A percentile compares a stretch with the other conserved stretches of the same genome.
These are phyloP conservation scores for Farysia itapuensis DNA, from an alignment of 1,284 basidiomycete genomes.

Conservation along the genomic window DNA sequence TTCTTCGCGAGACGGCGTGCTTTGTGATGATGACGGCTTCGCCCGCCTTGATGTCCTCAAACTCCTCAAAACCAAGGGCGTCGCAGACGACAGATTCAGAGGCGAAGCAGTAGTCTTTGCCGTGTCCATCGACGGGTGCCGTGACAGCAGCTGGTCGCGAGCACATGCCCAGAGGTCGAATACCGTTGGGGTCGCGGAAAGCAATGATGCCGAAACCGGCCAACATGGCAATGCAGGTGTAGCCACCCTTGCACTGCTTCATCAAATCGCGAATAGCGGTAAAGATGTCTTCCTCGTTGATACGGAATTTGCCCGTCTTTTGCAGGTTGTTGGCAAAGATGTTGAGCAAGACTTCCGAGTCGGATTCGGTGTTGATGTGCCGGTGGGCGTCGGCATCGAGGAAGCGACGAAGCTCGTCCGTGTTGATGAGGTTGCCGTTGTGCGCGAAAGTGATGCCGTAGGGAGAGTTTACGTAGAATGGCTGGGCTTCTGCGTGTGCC, in stretches of 20 bases:
- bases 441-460: conserved; percentile 98
- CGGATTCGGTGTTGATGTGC: conserved; percentile 98
- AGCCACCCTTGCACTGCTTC: conserved; percentile 84
- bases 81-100: conserved; percentile 96
- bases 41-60: conserved; percentile 92
- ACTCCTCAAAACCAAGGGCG: conserved; percentile 83
- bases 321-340: conserved; percentile 97
- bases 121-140: conserved; percentile 35
- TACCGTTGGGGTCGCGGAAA: conserved; percentile 98
- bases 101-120: conserved; percentile 81
- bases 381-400: conserved; percentile 96
- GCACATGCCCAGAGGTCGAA: conserved; percentile 72
- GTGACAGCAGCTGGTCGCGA: conserved; percentile 36
- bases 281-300: conserved; percentile 99
- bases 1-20: conserved; percentile 47
- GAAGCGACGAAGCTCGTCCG: conserved; percentile 77
- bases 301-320: conserved; percentile 97
- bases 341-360: conserved; percentile 95
- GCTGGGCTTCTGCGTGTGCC: conserved; percentile 94
- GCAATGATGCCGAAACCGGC: conserved; percentile 98
- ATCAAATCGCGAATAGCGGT: conserved; percentile 87
- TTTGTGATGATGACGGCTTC: conserved; percentile 89
- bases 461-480: conserved; percentile 99
- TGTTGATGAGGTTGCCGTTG: conserved; percentile 99
- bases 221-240: conserved; percentile 96